Base-by-base conservation (phyloP, 192 early-diverging fungal genomes). In the Chytriomyces sp. region DNA sequence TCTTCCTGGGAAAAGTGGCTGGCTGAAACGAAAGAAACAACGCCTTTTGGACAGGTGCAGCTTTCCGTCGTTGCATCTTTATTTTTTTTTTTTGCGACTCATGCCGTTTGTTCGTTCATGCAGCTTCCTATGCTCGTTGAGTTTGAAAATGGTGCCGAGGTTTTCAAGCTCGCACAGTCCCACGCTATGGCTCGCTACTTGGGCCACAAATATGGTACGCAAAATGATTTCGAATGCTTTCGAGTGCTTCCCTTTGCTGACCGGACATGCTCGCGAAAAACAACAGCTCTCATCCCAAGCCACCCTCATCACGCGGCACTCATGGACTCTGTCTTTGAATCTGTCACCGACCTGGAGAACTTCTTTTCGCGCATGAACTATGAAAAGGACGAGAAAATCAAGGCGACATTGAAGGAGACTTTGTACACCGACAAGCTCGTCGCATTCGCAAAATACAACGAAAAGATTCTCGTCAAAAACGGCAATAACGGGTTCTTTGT, bases 111-210 rank as follows among this genome's bases (percentile, higher is more conserved):
- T 35, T 64, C 11, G 18, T 23, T 28, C 45, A 69, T 64, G 62
- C 61, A 74, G 76, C 66, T 77, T 9, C 76, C 76, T 6, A 7
- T 77, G 1, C 76, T 77, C 26, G 63, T 69, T 45, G 76, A 77
- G 50, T 45, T 61, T 57, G 67, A 77, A 59, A 59, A 67, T 45
- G 67, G 50, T 5, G 35, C 13, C 20, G 76, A 77, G 45, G 50
- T 69, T 18, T 77, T 77, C 43, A 47, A 59, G n/a, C 18, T 77
- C 13, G 64, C 76, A 2, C 76, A 77, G 47, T 77, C 76, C 49
- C 16, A 77, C 57, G 76, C 76, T 7, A 77, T 77, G 16, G 76
- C 49, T 7, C 20, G 76, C 45, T 77, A 69, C 67, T 20, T 77
- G n/a, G 67, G 28, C 3, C 8, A 23, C 66, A 77, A 77, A 57